Evolutionary conservation across 257 asterid species (phyloP).

Genomic region (Cruciata laevipes): DNA sequence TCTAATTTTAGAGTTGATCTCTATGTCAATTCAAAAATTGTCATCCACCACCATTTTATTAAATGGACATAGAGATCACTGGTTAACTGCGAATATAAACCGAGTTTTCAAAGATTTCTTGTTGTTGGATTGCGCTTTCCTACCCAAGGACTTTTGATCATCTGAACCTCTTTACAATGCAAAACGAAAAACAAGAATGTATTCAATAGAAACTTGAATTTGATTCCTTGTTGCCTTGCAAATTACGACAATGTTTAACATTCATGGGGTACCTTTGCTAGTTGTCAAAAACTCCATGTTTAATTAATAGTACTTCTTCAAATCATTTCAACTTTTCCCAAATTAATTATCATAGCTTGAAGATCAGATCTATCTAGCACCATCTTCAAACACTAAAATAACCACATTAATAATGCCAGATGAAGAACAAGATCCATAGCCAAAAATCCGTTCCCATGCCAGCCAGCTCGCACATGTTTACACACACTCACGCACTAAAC

Average conservation of each 20-base stretch:
- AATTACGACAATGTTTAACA: background rate
- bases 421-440: background rate
- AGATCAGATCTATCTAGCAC: constrained; percentile 1
- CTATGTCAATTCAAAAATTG: too few relatives aligned
- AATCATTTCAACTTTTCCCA: background rate
- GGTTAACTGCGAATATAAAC: too few relatives aligned
- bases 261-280: background rate
- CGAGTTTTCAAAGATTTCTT: too few relatives aligned
- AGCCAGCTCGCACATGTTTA: constrained; percentile 2
- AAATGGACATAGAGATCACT: too few relatives aligned
- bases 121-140: too few relatives aligned
- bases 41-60: too few relatives aligned
- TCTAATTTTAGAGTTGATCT: too few relatives aligned
- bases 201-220: background rate
- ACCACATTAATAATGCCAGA: background rate
- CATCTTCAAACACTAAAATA: background rate
- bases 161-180: background rate
- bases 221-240: background rate
- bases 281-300: background rate
- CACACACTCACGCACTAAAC: background rate
- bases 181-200: background rate
- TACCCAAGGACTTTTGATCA: too few relatives aligned
- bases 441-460: background rate
- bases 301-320: background rate
- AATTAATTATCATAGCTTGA: background rate